Percentiles rank a stretch among this genome's conserved stretches.
Conservation (phyloP, 2,329 filamentous ascomycete species). For the Colletotrichum eleusines region DNA sequence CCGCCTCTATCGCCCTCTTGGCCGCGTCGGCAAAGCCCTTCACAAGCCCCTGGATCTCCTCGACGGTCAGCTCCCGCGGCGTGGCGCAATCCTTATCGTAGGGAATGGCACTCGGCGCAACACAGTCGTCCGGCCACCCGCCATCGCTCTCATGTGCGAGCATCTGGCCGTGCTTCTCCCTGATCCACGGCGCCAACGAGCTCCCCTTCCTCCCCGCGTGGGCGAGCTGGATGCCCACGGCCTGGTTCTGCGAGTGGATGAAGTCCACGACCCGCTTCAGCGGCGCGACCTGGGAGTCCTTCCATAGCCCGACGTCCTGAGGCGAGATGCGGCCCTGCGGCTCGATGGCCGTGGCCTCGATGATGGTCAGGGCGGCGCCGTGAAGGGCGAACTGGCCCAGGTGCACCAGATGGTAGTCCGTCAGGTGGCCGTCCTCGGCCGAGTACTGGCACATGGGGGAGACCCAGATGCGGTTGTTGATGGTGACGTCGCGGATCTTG, state of each 20-base stretch:
- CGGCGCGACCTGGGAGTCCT: conserved; percentile 82
- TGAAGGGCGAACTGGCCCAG: conserved; percentile 82
- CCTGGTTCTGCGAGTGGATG: conserved; percentile 81
- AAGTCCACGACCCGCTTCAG: conserved; percentile 81
- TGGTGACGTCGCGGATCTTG: conserved; percentile 63
- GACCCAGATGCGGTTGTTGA: conserved; percentile 69
- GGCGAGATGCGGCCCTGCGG: conserved; percentile 87
- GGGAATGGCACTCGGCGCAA: conserved; percentile 64
- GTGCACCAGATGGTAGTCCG: conserved; percentile 86
- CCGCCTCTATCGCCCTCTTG: conserved; percentile 73
- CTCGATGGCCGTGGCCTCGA: conserved; percentile 83
- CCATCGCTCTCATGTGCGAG: conserved; percentile 65
- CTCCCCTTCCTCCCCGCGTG: conserved; percentile 82
- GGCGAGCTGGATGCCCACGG: conserved; percentile 82
- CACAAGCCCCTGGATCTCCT: conserved; percentile 76
- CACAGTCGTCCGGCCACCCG: conserved; percentile 70
- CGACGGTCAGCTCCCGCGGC: conserved; percentile 76
- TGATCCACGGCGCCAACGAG: conserved; percentile 74
- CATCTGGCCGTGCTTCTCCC: conserved; percentile 57
- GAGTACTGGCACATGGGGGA: conserved; percentile 74
- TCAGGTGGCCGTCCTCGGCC: conserved; percentile 74
- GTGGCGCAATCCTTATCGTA: conserved; percentile 71
- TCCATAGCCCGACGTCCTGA: conserved; percentile 84
- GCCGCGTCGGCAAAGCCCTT: conserved; percentile 70
- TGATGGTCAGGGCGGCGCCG: conserved; percentile 78